A percentile compares a stretch with the other conserved stretches of the same genome.
Evolutionary conservation across 208 protist genomes (phyloP).

Genomic region (Trypanosoma melophagium): DNA sequence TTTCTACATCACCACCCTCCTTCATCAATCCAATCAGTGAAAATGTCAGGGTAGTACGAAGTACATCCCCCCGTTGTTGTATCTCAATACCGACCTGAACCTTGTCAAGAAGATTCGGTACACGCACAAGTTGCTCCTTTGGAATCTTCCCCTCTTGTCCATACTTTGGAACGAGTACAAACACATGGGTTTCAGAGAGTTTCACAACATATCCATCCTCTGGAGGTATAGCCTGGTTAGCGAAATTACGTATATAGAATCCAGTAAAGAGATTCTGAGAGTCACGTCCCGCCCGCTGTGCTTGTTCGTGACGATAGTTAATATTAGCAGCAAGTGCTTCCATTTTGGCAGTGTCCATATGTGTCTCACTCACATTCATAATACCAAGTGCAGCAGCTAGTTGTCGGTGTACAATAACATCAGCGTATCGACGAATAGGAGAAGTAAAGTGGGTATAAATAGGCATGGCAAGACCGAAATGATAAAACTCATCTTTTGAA

Average conservation of each 20-base stretch:
- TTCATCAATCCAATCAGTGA: slow-evolving; percentile 69
- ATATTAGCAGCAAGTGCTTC: slow-evolving; percentile 80
- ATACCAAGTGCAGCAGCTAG: slow-evolving; percentile 84
- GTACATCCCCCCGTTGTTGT: slow-evolving; percentile 66
- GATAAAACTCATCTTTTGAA: slow-evolving; percentile 82
- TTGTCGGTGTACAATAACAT: slow-evolving; percentile 94
- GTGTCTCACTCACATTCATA: slow-evolving; percentile 40
- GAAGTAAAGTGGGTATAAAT: slow-evolving; percentile 97
- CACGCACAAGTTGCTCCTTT: slow-evolving; percentile 57
- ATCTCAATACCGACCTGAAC: slow-evolving; percentile 77
- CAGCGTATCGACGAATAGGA: slow-evolving; percentile 94
- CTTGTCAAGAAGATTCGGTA: slow-evolving; percentile 79
- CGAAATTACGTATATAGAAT: slow-evolving; percentile 86
- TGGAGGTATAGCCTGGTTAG: slow-evolving; percentile 59
- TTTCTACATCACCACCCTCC: slow-evolving; percentile 39
- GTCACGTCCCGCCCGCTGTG: slow-evolving; percentile 89
- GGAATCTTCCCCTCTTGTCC: slow-evolving; percentile 85
- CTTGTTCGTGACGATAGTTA: slow-evolving; percentile 92
- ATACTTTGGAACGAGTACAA: slow-evolving; percentile 88
- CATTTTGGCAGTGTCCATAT: slow-evolving; percentile 75
- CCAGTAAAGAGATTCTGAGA: slow-evolving; percentile 92
- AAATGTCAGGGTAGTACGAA: slow-evolving; percentile 78
- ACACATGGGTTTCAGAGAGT: slow-evolving; percentile 78
- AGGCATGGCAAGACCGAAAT: slow-evolving; percentile 93
- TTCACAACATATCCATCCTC: slow-evolving; percentile 88